phyloP scores from a whole-genome alignment of 2,329 filamentous ascomycete genomes.

The Tolypocladium inflatum region DNA sequence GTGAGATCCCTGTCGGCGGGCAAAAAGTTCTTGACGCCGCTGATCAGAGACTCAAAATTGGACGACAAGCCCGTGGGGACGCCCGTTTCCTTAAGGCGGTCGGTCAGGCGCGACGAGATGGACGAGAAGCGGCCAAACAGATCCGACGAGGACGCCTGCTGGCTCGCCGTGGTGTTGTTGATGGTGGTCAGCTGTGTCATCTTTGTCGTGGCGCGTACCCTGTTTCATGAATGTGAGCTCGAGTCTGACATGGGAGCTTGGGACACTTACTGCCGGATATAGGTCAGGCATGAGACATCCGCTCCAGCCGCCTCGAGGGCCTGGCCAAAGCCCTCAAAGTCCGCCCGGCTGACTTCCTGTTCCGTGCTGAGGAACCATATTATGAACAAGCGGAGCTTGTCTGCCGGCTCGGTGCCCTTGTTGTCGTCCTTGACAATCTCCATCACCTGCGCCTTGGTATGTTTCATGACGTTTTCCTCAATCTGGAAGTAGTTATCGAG shows the following conservation, averaged over 20 bases:
- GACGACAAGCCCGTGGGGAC: slow-evolving; percentile 59
- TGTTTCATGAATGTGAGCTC: slow-evolving; percentile 17
- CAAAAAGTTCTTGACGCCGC: slow-evolving; percentile 96
- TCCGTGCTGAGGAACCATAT: slow-evolving; percentile 97
- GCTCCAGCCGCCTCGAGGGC: slow-evolving; percentile 67
- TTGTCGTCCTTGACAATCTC: slow-evolving; percentile 73
- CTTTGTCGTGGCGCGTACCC: slow-evolving; percentile 86
- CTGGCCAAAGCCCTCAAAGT: slow-evolving; percentile 81
- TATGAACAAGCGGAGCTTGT: slow-evolving; percentile 89
- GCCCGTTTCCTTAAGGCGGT: slow-evolving; percentile 83
- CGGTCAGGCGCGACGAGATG: slow-evolving; percentile 83
- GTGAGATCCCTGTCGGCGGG: slow-evolving; percentile 92
- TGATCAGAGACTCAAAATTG: slow-evolving; percentile 91
- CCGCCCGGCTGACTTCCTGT: slow-evolving; percentile 70
- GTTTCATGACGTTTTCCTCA: slow-evolving; percentile 86
- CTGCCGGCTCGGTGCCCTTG: slow-evolving; percentile 74
- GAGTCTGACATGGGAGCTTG: background rate
- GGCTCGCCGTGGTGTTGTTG: slow-evolving; percentile 57
- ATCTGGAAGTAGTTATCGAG: slow-evolving; percentile 94
- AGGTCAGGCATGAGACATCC: slow-evolving; percentile 69
- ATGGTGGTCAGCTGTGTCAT: slow-evolving; percentile 97
- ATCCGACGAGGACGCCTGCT: slow-evolving; percentile 56
- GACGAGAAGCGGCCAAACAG: slow-evolving; percentile 90
- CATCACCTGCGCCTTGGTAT: slow-evolving; percentile 79
- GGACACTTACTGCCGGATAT: slow-evolving; percentile 66